Evolutionary conservation across 306 rosid species (phyloP), one percentile per base, ranked within the genome.

Genomic region (Mimosa bimucronata): DNA sequence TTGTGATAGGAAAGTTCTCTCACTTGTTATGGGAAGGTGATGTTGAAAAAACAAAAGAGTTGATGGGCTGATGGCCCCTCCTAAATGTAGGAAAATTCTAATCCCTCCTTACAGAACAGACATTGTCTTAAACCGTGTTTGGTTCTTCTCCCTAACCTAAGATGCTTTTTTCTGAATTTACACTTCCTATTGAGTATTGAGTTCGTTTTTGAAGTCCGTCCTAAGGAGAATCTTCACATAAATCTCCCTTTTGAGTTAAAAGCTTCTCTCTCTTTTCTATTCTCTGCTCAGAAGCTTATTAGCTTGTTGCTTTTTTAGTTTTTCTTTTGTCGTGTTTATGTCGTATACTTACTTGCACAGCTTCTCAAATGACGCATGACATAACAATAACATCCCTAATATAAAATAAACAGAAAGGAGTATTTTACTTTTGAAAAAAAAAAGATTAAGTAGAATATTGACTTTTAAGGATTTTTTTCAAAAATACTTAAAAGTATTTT

Each of bases 31-130:
- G 7, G 19, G 53, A 3, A 46, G 19, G 4, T 15, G 53, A 46
- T 0, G 15, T 46, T 46, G 0, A 14, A 45, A 45, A 45, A 13
- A 0, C 15, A 46, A 42, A 42, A 46, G 23, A 4, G 57, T 16
- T 5, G 5, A 1, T 16, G 9, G 1, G 1, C 1, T 5, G 5
- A 1, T 16, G 9, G 1, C 0, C 1, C 23, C 53, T 46, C n/a
- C 57, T 15, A 18, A 50, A 50, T 7, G 14, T 7, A 50, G 9
- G 21, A 50, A 50, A 18, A 5, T 50, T 50, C 8, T 18, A 16
- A 4, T 50, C 14, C 9, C 21, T 19, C 9, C 16, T 48, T 18
- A 50, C 25, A 52, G 0, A 18, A 42, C 3, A 12, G 50, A 12
- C 57, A 18, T 50, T 50, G 23, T 50, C 57, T 18, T 9, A 50